Base-by-base conservation (phyloP, 495 filamentous ascomycete species). In the Cercophora sp. region DNA sequence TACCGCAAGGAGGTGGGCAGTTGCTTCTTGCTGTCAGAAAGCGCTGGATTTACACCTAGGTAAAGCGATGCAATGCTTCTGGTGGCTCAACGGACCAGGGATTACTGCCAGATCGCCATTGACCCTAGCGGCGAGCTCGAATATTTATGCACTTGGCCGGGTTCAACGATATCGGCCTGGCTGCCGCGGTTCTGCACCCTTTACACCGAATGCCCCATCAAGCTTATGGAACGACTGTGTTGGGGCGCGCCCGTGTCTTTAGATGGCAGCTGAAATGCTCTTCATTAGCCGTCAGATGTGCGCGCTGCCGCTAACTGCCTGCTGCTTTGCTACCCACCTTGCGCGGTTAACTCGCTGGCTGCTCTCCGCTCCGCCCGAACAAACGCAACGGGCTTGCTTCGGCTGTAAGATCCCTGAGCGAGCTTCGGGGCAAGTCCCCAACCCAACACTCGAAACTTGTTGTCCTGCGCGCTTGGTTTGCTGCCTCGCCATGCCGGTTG, bases 301-400 rank as follows among this genome's bases (percentile, higher is more conserved):
- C 34, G 41, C 47, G 31, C 31, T 56, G 48, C 57, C 54, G 56
- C 51, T 41, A 53, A 29, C 36, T 54, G 29, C 13, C 26, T 52
- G 18, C 46, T 39, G 43, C 23, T 19, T 23, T 43, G 22, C 40
- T 47, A 26, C 54, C 53, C 57, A 52, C 54, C 54, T 19, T 63
- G 52, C 64, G 64, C 62, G 57, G 60, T 60, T 61, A 61, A 54
- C 57, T 56, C 52, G 46, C 54, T 57, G 52, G 41, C 52, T 55
- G 37, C 51, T 64, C 55, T 27, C 35, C 25, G 36, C 24, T 34
- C 40, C 40, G 27, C 26, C 13, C 51, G 58, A 53, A 53, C 45
- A 47, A 57, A 37, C 64, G 50, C 52, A 66, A 66, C 61, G 64
- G 59, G 54, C 35, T 47, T 60, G 59, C 57, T 54, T 54, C 48